Evolutionary conservation across 768 basidiomycete species (phyloP).

Genomic region (Pleurotus pulmonarius): DNA sequence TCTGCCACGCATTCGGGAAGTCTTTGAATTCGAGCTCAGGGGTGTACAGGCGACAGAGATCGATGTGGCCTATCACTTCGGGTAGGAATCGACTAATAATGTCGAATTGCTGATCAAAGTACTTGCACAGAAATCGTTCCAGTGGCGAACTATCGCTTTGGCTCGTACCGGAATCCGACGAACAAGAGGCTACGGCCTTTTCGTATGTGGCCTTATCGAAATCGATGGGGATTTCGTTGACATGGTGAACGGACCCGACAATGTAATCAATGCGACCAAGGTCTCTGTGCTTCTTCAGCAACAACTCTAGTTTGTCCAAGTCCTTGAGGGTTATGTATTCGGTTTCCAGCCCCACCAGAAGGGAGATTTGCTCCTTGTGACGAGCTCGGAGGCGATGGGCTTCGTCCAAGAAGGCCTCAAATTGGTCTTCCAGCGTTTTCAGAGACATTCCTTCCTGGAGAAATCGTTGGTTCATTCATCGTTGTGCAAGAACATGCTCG

Average conservation of each 20-base stretch:
- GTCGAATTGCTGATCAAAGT: conserved; percentile 83
- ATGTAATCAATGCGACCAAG: conserved; percentile 67
- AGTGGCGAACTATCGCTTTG: not conserved
- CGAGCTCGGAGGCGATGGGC: conserved; percentile 68
- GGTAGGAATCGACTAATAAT: conserved; percentile 72
- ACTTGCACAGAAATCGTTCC: conserved; percentile 51
- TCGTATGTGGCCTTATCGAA: conserved; percentile 77
- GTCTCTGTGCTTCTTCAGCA: conserved; percentile 44
- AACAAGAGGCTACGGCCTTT: conserved; percentile 46
- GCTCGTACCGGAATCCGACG: conserved; percentile 18
- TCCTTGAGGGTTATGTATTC: conserved; percentile 78
- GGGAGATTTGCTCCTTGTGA: conserved; percentile 63
- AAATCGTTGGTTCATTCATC: conserved; percentile 10
- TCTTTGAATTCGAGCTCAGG: conserved; percentile 56
- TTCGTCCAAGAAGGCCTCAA: conserved; percentile 69
- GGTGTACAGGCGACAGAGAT: conserved; percentile 84
- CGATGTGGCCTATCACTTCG: conserved; percentile 90
- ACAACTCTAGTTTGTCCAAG: conserved; percentile 48
- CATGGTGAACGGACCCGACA: conserved; percentile 93
- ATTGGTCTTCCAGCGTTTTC: conserved; percentile 55
- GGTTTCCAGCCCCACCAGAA: conserved; percentile 91
- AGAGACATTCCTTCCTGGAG: conserved; percentile 52
- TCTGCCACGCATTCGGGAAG: conserved; percentile 57
- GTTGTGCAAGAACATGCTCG: conserved; percentile 8
- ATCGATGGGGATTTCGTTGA: conserved; percentile 85